Percentiles rank a stretch among this genome's conserved stretches.
Evolutionary conservation across 805 yeast genomes (phyloP).

Genomic region (Saccharomycopsis sp.): DNA sequence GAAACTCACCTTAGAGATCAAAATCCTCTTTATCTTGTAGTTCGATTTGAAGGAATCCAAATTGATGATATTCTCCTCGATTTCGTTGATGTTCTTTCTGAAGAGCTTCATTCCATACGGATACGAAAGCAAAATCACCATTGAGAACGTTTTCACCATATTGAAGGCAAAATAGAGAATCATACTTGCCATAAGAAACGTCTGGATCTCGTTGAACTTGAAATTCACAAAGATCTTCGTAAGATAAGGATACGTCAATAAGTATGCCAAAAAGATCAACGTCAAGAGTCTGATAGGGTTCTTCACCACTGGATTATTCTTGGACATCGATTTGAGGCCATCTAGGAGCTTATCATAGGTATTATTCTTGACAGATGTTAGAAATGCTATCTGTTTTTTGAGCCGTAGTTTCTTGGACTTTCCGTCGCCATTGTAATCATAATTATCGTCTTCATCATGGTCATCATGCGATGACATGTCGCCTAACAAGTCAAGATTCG

Average conservation of each 20-base stretch:
- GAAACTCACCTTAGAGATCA: slow-evolving; percentile 58
- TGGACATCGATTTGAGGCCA: not conserved
- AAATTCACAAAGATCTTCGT: slow-evolving; percentile 9
- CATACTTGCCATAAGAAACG: slow-evolving; percentile 38
- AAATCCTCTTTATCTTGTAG: slow-evolving; percentile 41
- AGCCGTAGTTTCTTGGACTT: not conserved
- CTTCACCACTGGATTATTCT: slow-evolving; percentile 13
- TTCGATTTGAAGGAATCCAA: slow-evolving; percentile 47
- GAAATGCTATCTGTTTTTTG: not conserved
- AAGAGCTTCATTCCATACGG: slow-evolving; percentile 41
- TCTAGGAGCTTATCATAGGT: slow-evolving; percentile 8
- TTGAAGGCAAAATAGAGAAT: slow-evolving; percentile 46
- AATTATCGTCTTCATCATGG: not conserved
- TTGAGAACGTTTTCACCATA: slow-evolving; percentile 45
- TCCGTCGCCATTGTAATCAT: slow-evolving; percentile 2
- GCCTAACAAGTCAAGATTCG: slow-evolving; percentile 10
- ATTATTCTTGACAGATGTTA: slow-evolving; percentile 1
- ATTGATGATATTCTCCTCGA: slow-evolving; percentile 39
- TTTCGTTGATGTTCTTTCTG: slow-evolving; percentile 29
- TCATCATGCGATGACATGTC: not conserved
- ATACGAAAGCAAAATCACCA: slow-evolving; percentile 45
- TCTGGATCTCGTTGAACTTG: slow-evolving; percentile 40
- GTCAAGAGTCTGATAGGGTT: slow-evolving; percentile 35
- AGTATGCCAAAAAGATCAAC: slow-evolving; percentile 34
- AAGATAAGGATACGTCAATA: slow-evolving; percentile 36